Base-by-base conservation (phyloP, 306 rosid species). In the Ceratonia siliqua region DNA sequence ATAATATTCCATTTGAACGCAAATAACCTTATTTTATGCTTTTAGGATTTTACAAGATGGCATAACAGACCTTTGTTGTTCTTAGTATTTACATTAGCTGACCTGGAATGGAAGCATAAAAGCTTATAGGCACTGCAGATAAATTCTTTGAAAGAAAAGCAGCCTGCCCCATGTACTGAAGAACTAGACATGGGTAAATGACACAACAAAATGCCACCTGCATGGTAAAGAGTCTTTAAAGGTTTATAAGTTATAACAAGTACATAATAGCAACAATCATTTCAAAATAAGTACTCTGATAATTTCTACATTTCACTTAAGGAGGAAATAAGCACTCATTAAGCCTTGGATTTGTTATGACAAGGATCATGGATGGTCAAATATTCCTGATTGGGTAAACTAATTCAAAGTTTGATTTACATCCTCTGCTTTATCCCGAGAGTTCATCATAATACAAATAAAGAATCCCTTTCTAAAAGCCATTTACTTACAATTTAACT, bases 161-260 rank as follows among this genome's bases (percentile, higher is more conserved):
- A 79, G 98, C 94, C 84, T 92, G 98, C 28, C 96, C 98, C 98
- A 90, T 87, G 87, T 90, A 92, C 73, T 92, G 96, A 81, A 92
- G 87, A 78, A 90, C 73, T 65, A 92, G 81, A 79, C 91, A 90
- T 43, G 98, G 96, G 80, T 85, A 92, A 62, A 90, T 76, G 65
- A 92, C 62, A 75, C 80, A 82, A 57, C 45, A 90, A 87, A 87
- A 90, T 68, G 89, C 82, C 45, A 82, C 92, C 98, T 92, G 91
- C 86, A 83, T 22, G 72, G 69, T 21, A 57, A 55, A 62, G 54
- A 69, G 65, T 17, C 70, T 73, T 59, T 39, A 78, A 78, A 27
- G 42, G 67, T 45, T 54, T 20, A 38, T 55, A 59, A 67, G 59
- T 54, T 20, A 38, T 55, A 59, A 67, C 59, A 75, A 63, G 53